phyloP scores from a whole-genome alignment of 306 rosid genomes.

The Prosopis cineraria region DNA sequence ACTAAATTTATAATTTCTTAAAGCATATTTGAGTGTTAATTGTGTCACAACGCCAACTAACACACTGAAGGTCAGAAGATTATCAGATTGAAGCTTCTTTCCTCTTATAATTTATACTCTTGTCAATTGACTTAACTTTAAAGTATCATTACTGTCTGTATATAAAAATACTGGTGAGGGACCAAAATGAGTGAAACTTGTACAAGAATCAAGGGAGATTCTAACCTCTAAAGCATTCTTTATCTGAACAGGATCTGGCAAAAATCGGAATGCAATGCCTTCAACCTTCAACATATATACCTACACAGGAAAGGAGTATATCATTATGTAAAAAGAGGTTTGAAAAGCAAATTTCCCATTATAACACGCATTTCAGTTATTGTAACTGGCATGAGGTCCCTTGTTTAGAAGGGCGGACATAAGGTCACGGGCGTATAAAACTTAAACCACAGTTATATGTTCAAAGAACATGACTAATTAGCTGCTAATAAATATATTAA shows the following conservation, averaged over 20 bases:
- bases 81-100: conserved; percentile 15
- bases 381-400: neutral
- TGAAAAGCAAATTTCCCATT: neutral
- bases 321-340: neutral
- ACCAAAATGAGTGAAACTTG: neutral
- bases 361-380: neutral
- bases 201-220: conserved; percentile 22
- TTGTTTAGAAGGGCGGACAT: neutral
- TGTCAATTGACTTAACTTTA: conserved; percentile 3
- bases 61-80: conserved; percentile 1
- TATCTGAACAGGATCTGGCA: conserved; percentile 94
- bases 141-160: conserved; percentile 7
- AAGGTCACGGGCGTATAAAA: neutral
- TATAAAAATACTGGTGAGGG: neutral
- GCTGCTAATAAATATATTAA: neutral
- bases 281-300: conserved; percentile 97
- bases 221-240: conserved; percentile 91
- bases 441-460: conserved; percentile 3
- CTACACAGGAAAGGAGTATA: conserved; percentile 40
- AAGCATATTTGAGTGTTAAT: conserved; percentile 9
- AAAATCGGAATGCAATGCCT: conserved; percentile 94
- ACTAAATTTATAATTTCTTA: neutral
- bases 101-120: conserved; percentile 2
- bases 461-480: neutral
- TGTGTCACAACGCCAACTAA: conserved; percentile 1